Base-by-base conservation (phyloP, 495 filamentous ascomycete species). In the Oleoguttula mirabilis region DNA sequence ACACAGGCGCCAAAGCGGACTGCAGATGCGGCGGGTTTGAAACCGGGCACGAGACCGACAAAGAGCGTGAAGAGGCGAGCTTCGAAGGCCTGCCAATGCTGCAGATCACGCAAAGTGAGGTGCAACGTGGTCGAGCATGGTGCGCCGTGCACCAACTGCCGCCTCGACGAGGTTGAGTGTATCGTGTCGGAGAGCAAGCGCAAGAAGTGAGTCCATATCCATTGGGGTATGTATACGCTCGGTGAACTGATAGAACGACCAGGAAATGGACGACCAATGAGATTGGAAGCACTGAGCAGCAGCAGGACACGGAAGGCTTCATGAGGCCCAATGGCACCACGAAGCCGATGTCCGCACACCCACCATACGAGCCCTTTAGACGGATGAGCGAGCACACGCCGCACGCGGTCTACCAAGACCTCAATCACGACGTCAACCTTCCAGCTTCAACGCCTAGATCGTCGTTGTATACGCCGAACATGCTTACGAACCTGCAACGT, bases 101-200 rank as follows among this genome's bases (percentile, higher is more conserved):
- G 87, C 56, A 71, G 87, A 40, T 73, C 81, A 19, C 76, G 87
- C 52, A 94, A 94, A 60, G 87, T 94, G n/a, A 71, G 87, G 35
- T 94, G 87, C 65, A 84, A 94, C 66, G 87, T 93, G 45, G 83
- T 88, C 32, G 84, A 92, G 52, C 79, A 79, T 62, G 81, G 82
- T 24, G 76, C 79, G 21, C 87, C 87, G 4, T 94, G 87, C 58
- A 84, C 80, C 15, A 94, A 93, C 64, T 94, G 87, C 65, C 71
- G 82, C 21, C 68, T 86, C 61, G 87, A 94, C 59, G 77, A 84
- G 50, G 84, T 93, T 39, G 80, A 85, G 51, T 94, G 87, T 64
- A 68, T 88, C 28, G 81, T 94, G 7, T 84, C 84, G 32, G 86
- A 93, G 58, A 92, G 86, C 69, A 85, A 86, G 57, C 75, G 87